Conservation (phyloP, 2,329 filamentous ascomycete species). For the Acrocalymma vagum region DNA sequence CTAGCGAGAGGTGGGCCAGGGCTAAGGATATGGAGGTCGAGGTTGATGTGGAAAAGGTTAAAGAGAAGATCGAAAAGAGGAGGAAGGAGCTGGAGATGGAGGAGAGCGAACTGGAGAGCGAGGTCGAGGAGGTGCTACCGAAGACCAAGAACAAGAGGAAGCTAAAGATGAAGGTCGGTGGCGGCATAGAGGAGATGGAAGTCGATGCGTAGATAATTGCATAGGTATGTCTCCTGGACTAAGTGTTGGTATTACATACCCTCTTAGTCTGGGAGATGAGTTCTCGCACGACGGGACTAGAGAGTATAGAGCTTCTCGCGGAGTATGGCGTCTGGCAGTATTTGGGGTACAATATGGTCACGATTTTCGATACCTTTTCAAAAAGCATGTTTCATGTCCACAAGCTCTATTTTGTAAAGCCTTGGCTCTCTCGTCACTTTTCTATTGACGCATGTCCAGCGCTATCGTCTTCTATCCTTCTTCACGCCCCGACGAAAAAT, state of each 20-base stretch:
- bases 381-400: conserved; percentile 21
- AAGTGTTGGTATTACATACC: too few species aligned
- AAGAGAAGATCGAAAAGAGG: conserved; percentile 63
- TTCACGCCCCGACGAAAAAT: too few species aligned
- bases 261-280: neutral
- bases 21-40: conserved; percentile 70
- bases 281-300: neutral
- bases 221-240: neutral
- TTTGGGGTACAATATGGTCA: conserved; percentile 29
- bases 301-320: conserved; percentile 14
- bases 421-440: too few species aligned
- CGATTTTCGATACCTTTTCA: conserved; percentile 37
- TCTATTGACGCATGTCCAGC: too few species aligned
- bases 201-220: conserved; percentile 46
- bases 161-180: conserved; percentile 55
- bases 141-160: conserved; percentile 57
- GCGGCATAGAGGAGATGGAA: conserved; percentile 58
- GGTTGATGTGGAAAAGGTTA: conserved; percentile 51
- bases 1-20: conserved; percentile 53
- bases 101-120: conserved; percentile 52
- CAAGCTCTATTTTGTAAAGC: neutral
- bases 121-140: conserved; percentile 42
- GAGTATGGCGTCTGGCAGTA: conserved; percentile 33
- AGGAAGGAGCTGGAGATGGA: conserved; percentile 71
- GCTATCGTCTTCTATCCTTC: too few species aligned